A percentile compares a stretch with the other conserved stretches of the same genome.
These are phyloP conservation scores for Periglandula ipomoeae DNA, from an alignment of 2,329 filamentous ascomycete genomes.

Conservation along the genomic window DNA sequence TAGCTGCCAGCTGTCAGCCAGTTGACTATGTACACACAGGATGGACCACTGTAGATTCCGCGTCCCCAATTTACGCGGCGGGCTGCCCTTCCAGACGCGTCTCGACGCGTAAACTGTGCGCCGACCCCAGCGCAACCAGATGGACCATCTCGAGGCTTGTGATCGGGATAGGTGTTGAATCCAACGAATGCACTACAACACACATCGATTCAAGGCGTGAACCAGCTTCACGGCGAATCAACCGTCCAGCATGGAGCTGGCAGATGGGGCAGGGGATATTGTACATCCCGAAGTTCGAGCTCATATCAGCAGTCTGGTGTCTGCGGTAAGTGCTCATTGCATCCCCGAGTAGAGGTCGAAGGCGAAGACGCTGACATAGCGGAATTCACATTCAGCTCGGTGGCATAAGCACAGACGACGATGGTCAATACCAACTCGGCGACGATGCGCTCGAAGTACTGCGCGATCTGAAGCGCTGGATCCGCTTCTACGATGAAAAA, in stretches of 20 bases:
- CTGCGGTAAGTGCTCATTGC: slow-evolving; percentile 57
- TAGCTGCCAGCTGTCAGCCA: neutral
- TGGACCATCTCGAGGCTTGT: neutral
- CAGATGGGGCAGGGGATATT: slow-evolving; percentile 44
- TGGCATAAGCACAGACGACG: slow-evolving; percentile 69
- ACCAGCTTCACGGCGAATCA: neutral
- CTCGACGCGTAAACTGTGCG: slow-evolving; percentile 12
- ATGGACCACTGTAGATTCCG: neutral
- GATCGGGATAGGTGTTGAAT: neutral
- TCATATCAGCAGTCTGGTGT: slow-evolving; percentile 87
- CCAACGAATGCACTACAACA: neutral
- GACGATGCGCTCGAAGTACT: slow-evolving; percentile 89
- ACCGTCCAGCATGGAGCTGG: slow-evolving; percentile 39
- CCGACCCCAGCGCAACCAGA: neutral
- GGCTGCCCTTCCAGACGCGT: slow-evolving; percentile 13
- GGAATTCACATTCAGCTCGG: slow-evolving; percentile 53
- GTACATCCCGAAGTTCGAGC: slow-evolving; percentile 90
- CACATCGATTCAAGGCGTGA: neutral
- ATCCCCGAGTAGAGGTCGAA: slow-evolving; percentile 6
- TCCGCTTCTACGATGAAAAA: slow-evolving; percentile 90
- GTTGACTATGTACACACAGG: too few relatives aligned
- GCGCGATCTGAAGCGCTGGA: slow-evolving; percentile 90
- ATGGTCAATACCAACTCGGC: slow-evolving; percentile 78
- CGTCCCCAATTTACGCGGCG: slow-evolving; percentile 6
- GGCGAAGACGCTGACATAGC: neutral